These are phyloP conservation scores for Suillus plorans DNA, from an alignment of 768 basidiomycete species.

Conservation along the genomic window DNA sequence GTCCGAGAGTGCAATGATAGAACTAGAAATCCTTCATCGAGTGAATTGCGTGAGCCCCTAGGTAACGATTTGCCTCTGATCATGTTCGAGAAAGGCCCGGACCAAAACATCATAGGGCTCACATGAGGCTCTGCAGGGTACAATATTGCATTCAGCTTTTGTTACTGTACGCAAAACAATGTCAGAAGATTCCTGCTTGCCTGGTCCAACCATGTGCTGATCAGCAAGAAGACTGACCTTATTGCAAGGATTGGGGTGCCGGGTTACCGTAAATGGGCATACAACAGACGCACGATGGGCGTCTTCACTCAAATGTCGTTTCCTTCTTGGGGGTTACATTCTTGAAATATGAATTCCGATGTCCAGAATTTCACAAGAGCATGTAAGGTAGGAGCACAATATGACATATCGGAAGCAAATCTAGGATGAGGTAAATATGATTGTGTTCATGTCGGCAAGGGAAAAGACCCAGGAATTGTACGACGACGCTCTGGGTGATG, in stretches of 20 bases:
- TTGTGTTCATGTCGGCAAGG: conserved; percentile 9
- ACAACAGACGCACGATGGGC: not conserved
- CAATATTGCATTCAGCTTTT: not conserved
- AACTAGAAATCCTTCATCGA: not conserved
- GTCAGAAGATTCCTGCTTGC: not conserved
- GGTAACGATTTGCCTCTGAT: not conserved
- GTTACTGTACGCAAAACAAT: not conserved
- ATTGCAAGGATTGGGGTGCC: not conserved
- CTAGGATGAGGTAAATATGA: not conserved
- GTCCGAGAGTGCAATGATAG: not conserved
- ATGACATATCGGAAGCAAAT: not conserved
- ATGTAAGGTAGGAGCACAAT: not conserved
- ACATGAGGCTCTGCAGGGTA: not conserved
- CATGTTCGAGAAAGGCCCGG: not conserved
- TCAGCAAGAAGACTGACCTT: not conserved
- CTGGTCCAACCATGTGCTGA: not conserved
- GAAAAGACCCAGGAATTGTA: conserved; percentile 61
- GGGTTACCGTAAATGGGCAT: not conserved
- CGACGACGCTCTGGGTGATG: conserved; percentile 75
- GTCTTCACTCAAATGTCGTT: not conserved
- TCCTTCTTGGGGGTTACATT: not conserved
- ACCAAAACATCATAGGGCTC: not conserved
- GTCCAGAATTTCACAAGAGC: not conserved
- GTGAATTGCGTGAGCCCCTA: not conserved
- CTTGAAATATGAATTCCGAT: not conserved